Base-by-base conservation (phyloP, 495 filamentous ascomycete species). In the Talaromyces trachyspermus region DNA sequence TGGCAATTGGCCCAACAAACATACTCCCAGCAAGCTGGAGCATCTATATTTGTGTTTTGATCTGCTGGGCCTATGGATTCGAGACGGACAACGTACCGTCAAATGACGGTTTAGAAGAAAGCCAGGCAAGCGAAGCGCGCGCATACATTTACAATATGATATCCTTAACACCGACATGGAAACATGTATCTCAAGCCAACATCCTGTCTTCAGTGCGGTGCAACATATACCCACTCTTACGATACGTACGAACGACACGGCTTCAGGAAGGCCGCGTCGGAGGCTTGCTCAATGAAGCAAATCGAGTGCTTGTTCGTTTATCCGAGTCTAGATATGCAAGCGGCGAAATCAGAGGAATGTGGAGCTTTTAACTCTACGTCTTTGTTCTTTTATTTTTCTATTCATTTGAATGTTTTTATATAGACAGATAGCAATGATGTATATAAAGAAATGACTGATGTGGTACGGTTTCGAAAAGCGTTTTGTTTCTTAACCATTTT, bases 61-160 rank as follows among this genome's bases (percentile, higher is more conserved):
- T 55, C 19, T 58, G 55, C 49, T 58, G 55, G 55, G 55, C 55
- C 1, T 58, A 48, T 43, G 47, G 46, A 44, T 49, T 50, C 30
- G 46, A 52, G 11, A 3, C 19, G 12, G 37, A 14, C 46, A 33
- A 25, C 41, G 12, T 10, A 11, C 29, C 12, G 17, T 18, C 18
- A 26, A 33, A 41, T 15, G 37, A 14, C 32, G 38, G 11, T 23
- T 15, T 15, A 17, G 22, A 20, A 30, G 15, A 23, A 22, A 12
- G 37, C 22, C 9, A 26, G 20, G 37, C 18, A 30, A 17, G 22
- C 30, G 20, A 17, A 5, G 27, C 48, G 15, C 26, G 22, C 1
- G 25, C 50, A 30, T 50, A 55, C 29, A 42, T 55, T 22, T 32
- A 24, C 10, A 43, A 46, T 19, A 52, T 49, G 55, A 43, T 37